Evolutionary conservation across 2,329 filamentous ascomycete species (phyloP), one percentile per base, ranked within the genome.

Genomic region (Fusarium phyllophilum): DNA sequence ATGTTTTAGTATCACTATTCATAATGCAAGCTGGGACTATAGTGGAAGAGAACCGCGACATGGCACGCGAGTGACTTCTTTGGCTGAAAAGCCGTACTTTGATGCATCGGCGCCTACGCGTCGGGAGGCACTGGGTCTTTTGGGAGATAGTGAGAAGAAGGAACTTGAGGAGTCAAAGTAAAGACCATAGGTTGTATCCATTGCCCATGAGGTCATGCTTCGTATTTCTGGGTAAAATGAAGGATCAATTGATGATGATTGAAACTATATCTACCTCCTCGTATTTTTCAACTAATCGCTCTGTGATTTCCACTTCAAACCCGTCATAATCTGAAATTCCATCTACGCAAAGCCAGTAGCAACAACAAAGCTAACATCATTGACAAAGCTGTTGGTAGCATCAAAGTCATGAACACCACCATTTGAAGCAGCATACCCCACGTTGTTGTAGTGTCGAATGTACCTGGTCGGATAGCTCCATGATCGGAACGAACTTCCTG

Each of bases 11-110:
- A 91, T 93, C 66, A 93, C 92, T 0, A 93, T 93, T 42, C 91
- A 94, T 75, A 93, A 93, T 70, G 92, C 91, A 0, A 91, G 89
- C 75, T 94, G 91, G 91, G 91, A 94, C 74, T 94, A 94, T 77
- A 91, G 89, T 39, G 90, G 90, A 4, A 86, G 83, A 26, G 85
- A 93, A 78, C 90, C 92, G 0, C 85, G 92, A 44, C 92, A 94
- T 79, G 92, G 92, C 6, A 94, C 92, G 0, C 85, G 93, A 34
- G 92, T 94, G 8, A 94, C 92, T 0, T 85, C 90, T 13, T 81
- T 94, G 58, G 92, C 91, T 0, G 93, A 94, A 83, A 91, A 91
- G 84, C 92, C 92, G 0, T 91, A 87, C 76, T 94, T 92, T 75
- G 87, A 92, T 60, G 82, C 87, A 0, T 83, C 86, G 15, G 92